phyloP scores from a whole-genome alignment of 2,329 filamentous ascomycete species.

The Gyromitra esculenta region DNA sequence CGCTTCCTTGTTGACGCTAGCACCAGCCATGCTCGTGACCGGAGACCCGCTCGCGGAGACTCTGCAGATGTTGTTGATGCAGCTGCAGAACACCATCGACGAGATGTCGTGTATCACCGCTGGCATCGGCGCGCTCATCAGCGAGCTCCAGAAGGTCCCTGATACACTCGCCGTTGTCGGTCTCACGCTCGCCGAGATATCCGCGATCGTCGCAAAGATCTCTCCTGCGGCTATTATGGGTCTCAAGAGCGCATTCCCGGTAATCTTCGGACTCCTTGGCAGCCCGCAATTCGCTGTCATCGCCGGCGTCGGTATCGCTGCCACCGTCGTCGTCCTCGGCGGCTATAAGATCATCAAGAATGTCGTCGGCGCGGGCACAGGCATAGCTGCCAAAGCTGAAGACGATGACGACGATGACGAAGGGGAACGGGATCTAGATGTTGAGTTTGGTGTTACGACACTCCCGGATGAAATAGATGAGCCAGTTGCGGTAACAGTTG shows the following conservation, averaged over 20 bases:
- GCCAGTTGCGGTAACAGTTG: constrained; percentile 14
- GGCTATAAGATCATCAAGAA: constrained; percentile 97
- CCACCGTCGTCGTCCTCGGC: constrained; percentile 95
- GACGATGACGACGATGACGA: constrained; percentile 22
- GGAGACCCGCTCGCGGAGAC: constrained; percentile 49
- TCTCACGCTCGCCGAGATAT: constrained; percentile 89
- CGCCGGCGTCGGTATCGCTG: constrained; percentile 84
- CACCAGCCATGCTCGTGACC: constrained; percentile 39
- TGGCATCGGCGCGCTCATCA: constrained; percentile 82
- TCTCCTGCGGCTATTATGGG: constrained; percentile 79
- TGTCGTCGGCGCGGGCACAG: constrained; percentile 63
- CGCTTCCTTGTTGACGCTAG: constrained; percentile 41
- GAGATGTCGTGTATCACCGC: constrained; percentile 55
- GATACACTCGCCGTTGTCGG: constrained; percentile 94
- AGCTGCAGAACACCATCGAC: constrained; percentile 57
- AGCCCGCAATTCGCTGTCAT: constrained; percentile 95
- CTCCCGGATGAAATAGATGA: constrained; percentile 43
- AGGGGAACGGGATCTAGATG: constrained; percentile 47
- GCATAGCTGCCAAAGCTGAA: constrained; percentile 25
- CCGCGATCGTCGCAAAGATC: constrained; percentile 81
- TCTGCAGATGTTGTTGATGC: constrained; percentile 54
- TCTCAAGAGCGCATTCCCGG: constrained; percentile 82
- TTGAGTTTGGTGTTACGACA: constrained; percentile 44
- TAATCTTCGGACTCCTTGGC: constrained; percentile 84
- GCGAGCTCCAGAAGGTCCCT: constrained; percentile 80